Conservation (phyloP, 768 basidiomycete genomes). For the Hemileccinum rubropunctum region DNA sequence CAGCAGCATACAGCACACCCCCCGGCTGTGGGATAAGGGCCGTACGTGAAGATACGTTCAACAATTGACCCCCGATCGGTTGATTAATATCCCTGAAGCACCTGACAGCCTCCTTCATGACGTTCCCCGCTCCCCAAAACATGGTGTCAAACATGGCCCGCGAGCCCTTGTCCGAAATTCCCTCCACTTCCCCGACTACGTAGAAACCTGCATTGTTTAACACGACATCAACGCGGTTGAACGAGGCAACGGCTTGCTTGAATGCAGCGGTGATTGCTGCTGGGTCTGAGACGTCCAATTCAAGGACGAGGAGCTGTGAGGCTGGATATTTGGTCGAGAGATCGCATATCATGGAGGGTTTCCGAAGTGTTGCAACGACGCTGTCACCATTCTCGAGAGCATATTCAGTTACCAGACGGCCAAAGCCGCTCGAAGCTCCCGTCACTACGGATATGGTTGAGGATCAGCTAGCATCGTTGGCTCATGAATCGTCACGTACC, state of each 20-base stretch:
- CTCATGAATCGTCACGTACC: slow-evolving; percentile 8
- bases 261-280: slow-evolving; percentile 38
- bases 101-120: slow-evolving; percentile 32
- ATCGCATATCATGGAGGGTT: slow-evolving; percentile 33
- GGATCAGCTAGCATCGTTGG: background rate
- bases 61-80: slow-evolving; percentile 32
- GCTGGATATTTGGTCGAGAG: slow-evolving; percentile 29
- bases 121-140: slow-evolving; percentile 33
- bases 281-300: slow-evolving; percentile 39
- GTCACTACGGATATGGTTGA: slow-evolving; percentile 33
- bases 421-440: slow-evolving; percentile 41
- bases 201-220: slow-evolving; percentile 42
- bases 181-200: slow-evolving; percentile 58
- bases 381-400: slow-evolving; percentile 39
- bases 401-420: slow-evolving; percentile 31
- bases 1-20: slow-evolving; percentile 23
- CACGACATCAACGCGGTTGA: slow-evolving; percentile 44
- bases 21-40: slow-evolving; percentile 23
- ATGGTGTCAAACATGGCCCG: slow-evolving; percentile 48
- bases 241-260: slow-evolving; percentile 28
- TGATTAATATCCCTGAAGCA: slow-evolving; percentile 38
- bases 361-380: slow-evolving; percentile 45
- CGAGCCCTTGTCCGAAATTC: slow-evolving; percentile 80
- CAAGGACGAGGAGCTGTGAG: slow-evolving; percentile 37
- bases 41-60: slow-evolving; percentile 34